Base-by-base conservation (phyloP, 331 rosid genomes). In the Acacia concinna region DNA sequence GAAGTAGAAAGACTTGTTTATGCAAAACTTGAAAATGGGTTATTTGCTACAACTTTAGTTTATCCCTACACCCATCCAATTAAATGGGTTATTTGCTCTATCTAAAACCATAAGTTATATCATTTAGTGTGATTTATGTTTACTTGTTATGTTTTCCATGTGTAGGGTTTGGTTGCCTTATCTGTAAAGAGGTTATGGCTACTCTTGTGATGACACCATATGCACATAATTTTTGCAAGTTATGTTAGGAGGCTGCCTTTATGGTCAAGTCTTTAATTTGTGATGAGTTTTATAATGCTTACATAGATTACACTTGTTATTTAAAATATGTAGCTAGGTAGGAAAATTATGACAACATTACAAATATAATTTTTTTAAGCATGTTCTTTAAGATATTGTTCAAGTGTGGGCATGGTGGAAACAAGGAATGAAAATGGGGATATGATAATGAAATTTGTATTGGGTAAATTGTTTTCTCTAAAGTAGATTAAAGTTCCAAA, bases 221-320 rank as follows among this genome's bases (percentile, higher is more conserved):
- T 82, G 96, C 85, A 25, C 93, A 88, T 81, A 84, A 84, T 77
- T 88, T 91, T 67, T 88, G 91, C 71, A 88, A 88, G 84, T 62
- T 65, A 0, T 91, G 96, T 75, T 80, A 88, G 76, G 91, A 91
- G 79, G 85, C 72, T 49, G 86, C 83, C 25, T 91, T 91, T 81
- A 81, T 14, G 13, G 96, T 91, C 1, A 82, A 85, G 85, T 38
- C 85, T 59, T 84, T 82, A n/a, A n/a, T n/a, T n/a, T n/a, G n/a
- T n/a, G n/a, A 35, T 35, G 6, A 1, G 38, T 6, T 38, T 38
- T 38, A 9, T 40, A 40, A 40, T 43, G 47, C 47, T 15, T 1
- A 46, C 14, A 6, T 3, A 46, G 6, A 46, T 46, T 5, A 46
- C 6, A 46, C n/a, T 13, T 46, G n/a, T 15, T 15, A 46, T 46